Evolutionary conservation across 495 filamentous ascomycete genomes (phyloP).

Genomic region (Xylaria nigripes): DNA sequence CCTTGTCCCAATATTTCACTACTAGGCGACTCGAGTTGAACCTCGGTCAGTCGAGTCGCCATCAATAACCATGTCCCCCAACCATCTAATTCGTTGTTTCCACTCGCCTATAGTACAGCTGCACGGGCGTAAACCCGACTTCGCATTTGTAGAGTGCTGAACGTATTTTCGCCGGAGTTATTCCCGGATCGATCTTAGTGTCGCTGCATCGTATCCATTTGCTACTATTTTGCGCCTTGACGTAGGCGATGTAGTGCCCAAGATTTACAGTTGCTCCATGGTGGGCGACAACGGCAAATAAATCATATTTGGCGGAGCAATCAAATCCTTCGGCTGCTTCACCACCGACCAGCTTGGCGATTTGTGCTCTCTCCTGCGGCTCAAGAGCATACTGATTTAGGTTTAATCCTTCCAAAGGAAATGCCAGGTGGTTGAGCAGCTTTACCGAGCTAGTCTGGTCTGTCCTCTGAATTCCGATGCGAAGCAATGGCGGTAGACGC

Average conservation of each 20-base stretch:
- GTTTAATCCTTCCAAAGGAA: background rate
- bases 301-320: slow-evolving; percentile 32
- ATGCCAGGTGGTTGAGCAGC: background rate
- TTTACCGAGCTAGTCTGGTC: background rate
- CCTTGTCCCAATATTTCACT: background rate
- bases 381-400: background rate
- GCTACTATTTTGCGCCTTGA: slow-evolving; percentile 18
- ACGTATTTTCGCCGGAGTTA: background rate
- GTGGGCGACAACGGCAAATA: slow-evolving; percentile 40
- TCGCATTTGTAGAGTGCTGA: background rate
- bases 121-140: slow-evolving; percentile 3
- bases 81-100: background rate
- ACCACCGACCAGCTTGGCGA: background rate
- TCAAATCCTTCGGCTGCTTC: background rate
- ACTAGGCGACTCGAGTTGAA: background rate
- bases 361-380: slow-evolving; percentile 5
- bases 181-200: background rate
- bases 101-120: slow-evolving; percentile 17
- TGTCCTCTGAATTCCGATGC: background rate
- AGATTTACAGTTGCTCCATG: slow-evolving; percentile 14
- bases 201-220: slow-evolving; percentile 34
- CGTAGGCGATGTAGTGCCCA: slow-evolving; percentile 41
- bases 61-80: background rate
- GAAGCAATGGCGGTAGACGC: slow-evolving; percentile 5
- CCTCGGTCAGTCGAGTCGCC: background rate